These are phyloP conservation scores for Microbotryomycetes sp. DNA, from an alignment of 1,284 basidiomycete species.

Conservation along the genomic window DNA sequence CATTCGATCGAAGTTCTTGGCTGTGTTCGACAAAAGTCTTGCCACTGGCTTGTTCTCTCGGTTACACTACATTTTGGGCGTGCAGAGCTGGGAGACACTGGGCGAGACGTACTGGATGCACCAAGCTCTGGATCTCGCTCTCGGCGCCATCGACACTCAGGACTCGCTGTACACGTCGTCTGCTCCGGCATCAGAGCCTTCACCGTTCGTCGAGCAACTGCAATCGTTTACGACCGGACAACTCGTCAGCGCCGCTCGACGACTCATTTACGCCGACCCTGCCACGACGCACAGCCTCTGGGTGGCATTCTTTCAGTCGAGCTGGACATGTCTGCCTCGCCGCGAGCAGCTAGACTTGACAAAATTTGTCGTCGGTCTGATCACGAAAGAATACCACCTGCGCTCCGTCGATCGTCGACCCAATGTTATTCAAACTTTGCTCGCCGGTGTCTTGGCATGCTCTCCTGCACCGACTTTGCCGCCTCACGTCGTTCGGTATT, in stretches of 20 bases:
- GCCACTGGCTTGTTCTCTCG: constrained; percentile 74
- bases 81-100: constrained; percentile 92
- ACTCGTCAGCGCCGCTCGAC: constrained; percentile 69
- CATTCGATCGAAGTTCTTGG: constrained; percentile 80
- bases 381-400: constrained; percentile 89
- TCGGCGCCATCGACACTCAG: constrained; percentile 72
- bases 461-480: constrained; percentile 80
- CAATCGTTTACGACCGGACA: constrained; percentile 41
- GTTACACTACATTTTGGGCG: constrained; percentile 82
- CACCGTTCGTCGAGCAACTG: constrained; percentile 28
- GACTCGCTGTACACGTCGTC: constrained; percentile 37
- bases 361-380: constrained; percentile 78
- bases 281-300: constrained; percentile 74
- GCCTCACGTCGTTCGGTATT: constrained; percentile 90
- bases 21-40: constrained; percentile 82
- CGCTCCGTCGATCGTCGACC: constrained; percentile 85
- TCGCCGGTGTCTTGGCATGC: constrained; percentile 77
- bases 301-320: constrained; percentile 82
- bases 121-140: constrained; percentile 79
- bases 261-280: constrained; percentile 73
- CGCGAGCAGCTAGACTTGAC: constrained; percentile 84
- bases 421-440: constrained; percentile 87
- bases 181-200: constrained; percentile 3
- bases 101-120: constrained; percentile 94
- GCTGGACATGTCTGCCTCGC: constrained; percentile 78